Base-by-base conservation (phyloP, 306 rosid genomes). In the Senna tora region DNA sequence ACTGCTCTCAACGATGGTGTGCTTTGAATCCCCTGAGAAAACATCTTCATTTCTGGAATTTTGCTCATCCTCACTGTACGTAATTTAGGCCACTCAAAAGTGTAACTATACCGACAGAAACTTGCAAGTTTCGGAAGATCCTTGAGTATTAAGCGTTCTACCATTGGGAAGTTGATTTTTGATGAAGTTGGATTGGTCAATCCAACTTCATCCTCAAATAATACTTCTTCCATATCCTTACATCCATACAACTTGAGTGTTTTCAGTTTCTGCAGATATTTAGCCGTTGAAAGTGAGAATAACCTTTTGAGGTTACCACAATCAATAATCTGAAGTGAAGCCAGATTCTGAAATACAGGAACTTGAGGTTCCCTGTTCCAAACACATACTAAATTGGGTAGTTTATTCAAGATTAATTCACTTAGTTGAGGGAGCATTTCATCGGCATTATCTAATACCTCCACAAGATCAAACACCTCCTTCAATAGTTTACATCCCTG, bases 321-420 rank as follows among this genome's bases (percentile, higher is more conserved):
- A 0, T 15, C 16, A 1, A 73, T 9, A 47, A 73, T 38, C 14
- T 34, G 50, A 33, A 73, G 63, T 5, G 62, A 61, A 11, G 0
- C 34, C 61, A 73, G 45, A 22, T 50, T 73, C 20, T 1, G 8
- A 12, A 50, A 73, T 49, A 73, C 38, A 5, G 47, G 67, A 57
- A 57, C 46, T 11, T 14, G 15, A 38, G 77, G 77, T 50, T 73
- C 71, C 30, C 33, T 49, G 36, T 15, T 62, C 71, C 62, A 73
- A 5, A 72, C 7, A 32, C 1, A 5, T 7, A 2, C 7, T 20
- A 73, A 17, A 9, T 1, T 0, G 0, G 4, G 53, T 17, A 72
- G 38, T 5, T 14, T 10, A 45, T 2, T 72, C 50, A 72, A 46
- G 20, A 19, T 4, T 7, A 72, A 33, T 6, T 0, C 56, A 1